A percentile compares a stretch with the other conserved stretches of the same genome.
Conservation (phyloP, 441 rosid species). For the Adansonia madagascariensis region DNA sequence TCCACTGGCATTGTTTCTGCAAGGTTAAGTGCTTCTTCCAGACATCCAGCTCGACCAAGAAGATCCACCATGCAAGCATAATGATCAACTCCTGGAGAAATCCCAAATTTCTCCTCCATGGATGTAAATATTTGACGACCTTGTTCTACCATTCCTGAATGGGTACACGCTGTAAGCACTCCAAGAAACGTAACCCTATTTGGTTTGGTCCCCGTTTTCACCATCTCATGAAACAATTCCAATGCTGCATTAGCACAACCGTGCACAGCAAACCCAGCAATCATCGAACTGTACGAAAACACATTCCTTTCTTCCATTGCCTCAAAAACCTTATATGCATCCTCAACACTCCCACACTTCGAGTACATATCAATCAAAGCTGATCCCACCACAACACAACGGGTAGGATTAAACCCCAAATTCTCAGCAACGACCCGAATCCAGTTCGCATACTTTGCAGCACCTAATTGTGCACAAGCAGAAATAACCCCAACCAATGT, state of each 20-base stretch:
- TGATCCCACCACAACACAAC: conserved; percentile 73
- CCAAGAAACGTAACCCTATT: conserved; percentile 75
- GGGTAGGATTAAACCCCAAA: conserved; percentile 38
- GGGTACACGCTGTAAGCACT: conserved; percentile 79
- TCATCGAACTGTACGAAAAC: conserved; percentile 83
- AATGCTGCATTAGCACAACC: conserved; percentile 66
- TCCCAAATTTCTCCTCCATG: conserved; percentile 56
- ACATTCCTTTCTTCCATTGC: conserved; percentile 65
- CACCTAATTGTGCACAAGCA: conserved; percentile 84
- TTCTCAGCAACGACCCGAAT: conserved; percentile 48
- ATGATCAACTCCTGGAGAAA: conserved; percentile 63
- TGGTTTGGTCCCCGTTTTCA: conserved; percentile 53
- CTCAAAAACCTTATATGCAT: conserved; percentile 58
- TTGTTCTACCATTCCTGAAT: conserved; percentile 72
- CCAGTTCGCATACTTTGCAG: conserved; percentile 57
- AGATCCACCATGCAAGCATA: conserved; percentile 84
- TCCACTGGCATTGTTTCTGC: conserved; percentile 56
- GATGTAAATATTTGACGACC: conserved; percentile 61
- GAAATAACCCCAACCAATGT: conserved; percentile 71
- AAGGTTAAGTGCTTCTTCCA: conserved; percentile 69
- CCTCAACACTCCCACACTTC: conserved; percentile 74
- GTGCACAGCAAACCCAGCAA: conserved; percentile 74
- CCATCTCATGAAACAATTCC: conserved; percentile 66
- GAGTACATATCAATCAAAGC: conserved; percentile 85
- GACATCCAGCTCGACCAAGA: conserved; percentile 70